Evolutionary conservation across 768 basidiomycete species (phyloP), one percentile per base, ranked within the genome.

Genomic region (Tulasnella sp.): DNA sequence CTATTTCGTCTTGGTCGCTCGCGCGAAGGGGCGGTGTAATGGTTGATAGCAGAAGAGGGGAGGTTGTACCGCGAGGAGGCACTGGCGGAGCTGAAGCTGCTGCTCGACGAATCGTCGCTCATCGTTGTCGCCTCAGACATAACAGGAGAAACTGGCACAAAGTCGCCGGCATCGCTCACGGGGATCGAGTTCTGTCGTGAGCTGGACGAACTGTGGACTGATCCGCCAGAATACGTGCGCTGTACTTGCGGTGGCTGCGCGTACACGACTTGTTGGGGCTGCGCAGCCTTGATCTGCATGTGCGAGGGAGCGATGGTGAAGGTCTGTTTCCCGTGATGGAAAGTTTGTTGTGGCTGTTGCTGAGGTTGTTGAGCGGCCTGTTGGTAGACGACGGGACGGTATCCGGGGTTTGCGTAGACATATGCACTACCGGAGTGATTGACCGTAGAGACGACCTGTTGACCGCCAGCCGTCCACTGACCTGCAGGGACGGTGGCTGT

Each of bases 11-110:
- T 21, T n/a, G 19, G 32, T 27, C 58, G 44, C 17, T 50, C 19
- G 23, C 47, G 45, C 21, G 48, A 47, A 19, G 58, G 47, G n/a
- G 58, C 32, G 47, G 32, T 38, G 26, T 59, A 59, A 47, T 59
- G 58, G 24, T 59, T 59, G 47, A 59, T 27, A 30, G 58, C 58
- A 24, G 58, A 59, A 3, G 45, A 47, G 11, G 58, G 34, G 24
- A 59, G 45, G 42, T 59, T 59, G 45, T 49, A 42, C n/a, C 34
- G 50, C 15, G 58, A 59, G 5, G 58, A 59, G 27, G 7, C 27
- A n/a, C 21, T 23, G 27, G 47, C 27, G 58, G 45, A 51, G 29
- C 45, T 38, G 58, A 43, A 48, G 49, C 58, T 47, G n/a, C 19
- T 21, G 58, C 58, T 59, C 2, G 58, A 58, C n/a, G n/a, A 38